Conservation (phyloP, 139 green algal species). For the Protoeuglena noctilucae region DNA sequence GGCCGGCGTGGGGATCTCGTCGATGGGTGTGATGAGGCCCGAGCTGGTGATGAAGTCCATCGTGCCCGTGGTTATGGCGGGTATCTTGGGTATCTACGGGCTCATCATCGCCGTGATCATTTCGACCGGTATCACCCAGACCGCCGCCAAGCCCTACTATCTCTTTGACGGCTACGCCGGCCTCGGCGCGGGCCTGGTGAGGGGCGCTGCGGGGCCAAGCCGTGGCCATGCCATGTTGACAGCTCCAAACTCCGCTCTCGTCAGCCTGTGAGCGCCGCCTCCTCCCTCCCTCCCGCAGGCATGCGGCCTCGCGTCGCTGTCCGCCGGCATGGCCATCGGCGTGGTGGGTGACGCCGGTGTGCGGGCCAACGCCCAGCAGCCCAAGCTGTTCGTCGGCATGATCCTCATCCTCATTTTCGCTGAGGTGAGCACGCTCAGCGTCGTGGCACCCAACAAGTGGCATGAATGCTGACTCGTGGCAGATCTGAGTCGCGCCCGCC, state of each 20-base stretch:
- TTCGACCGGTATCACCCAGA: constrained; percentile 69
- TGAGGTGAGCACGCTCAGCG: no score
- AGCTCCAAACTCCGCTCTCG: no score
- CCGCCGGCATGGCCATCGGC: constrained; percentile 96
- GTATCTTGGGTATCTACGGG: constrained; percentile 98
- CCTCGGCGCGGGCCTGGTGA: constrained; percentile 76
- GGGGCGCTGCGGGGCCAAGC: no score
- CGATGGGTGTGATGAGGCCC: constrained; percentile 97
- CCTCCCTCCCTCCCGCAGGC: no score
- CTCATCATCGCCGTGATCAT: constrained; percentile 99
- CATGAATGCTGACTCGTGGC: no score
- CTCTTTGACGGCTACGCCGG: constrained; percentile 97
- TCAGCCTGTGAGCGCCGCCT: no score
- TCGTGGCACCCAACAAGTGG: no score
- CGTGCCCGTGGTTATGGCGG: constrained; percentile 96
- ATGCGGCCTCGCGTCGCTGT: constrained; percentile 83
- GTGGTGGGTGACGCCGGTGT: constrained; percentile 97
- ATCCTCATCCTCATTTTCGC: constrained; percentile 99
- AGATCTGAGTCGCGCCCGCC: no score
- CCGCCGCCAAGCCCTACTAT: constrained; percentile 64
- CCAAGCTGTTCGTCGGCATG: constrained; percentile 99
- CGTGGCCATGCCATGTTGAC: no score
- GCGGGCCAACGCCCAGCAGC: constrained; percentile 95
- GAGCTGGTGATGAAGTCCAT: constrained; percentile 99
- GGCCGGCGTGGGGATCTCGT: constrained; percentile 90